Evolutionary conservation across 345 rosid species (phyloP), one percentile per base, ranked within the genome.

Genomic region (Theobroma cacao): DNA sequence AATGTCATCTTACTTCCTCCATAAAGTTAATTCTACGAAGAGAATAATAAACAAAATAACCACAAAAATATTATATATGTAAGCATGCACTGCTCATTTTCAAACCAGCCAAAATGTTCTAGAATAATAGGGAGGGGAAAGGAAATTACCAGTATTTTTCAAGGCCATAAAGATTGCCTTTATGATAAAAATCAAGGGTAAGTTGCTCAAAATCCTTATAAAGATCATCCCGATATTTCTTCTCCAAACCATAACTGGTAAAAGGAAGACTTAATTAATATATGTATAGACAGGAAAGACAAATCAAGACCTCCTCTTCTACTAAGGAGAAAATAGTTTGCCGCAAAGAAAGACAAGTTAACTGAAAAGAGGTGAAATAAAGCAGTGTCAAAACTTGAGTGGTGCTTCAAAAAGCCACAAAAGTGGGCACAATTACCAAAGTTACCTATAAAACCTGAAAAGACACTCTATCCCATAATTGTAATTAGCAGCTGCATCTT

Each of bases 361-460:
- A 78, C 48, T 75, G 15, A 67, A 7, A 67, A 41, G 26, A 14
- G 12, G 47, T 17, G 14, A 38, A 74, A 41, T 12, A 65, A 47
- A 26, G 26, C 24, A 53, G 55, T 71, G 34, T 72, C 72, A 67
- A 52, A 22, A 9, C 24, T 48, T 26, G 14, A 47, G 24, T 28
- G 14, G 28, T 67, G 24, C 74, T 69, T 69, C 36, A 17, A 33
- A 66, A 20, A 26, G 7, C 55, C 61, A 59, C 7, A 30, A 56
- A 61, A 61, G 70, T 8, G 26, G 64, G 67, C 41, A 72, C 9
- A 11, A 45, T 36, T 69, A 66, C 72, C 61, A 65, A 15, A 52
- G 48, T 74, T 92, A 96, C 99, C 99, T 96, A 73, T 91, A 96
- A 84, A 94, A 96, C 86, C 99, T 90, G 89, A 96, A 96, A 83